These are phyloP conservation scores for Hyparrhenia diplandra DNA, from an alignment of 176 grass and related monocot species.

Conservation along the genomic window DNA sequence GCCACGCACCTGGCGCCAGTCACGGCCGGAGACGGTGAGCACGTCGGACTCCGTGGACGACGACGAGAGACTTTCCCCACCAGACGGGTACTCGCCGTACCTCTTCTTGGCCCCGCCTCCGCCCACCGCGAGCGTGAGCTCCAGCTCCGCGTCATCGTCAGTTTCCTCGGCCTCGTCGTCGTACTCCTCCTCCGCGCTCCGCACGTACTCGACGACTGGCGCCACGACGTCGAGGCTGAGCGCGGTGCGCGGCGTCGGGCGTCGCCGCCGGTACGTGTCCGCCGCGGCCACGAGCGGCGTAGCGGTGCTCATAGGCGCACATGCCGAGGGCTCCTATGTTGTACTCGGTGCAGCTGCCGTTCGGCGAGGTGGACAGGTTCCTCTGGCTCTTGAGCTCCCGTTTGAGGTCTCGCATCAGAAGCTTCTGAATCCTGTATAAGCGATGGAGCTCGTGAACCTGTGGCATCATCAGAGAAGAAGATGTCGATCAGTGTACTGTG, in stretches of 20 bases:
- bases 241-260: conserved; percentile 23
- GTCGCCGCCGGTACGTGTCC: neutral
- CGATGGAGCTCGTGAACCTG: conserved; percentile 84
- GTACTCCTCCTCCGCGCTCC: conserved; percentile 29
- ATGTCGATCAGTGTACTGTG: neutral
- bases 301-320: conserved; percentile 33
- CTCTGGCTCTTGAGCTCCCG: conserved; percentile 47
- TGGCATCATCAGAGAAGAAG: neutral
- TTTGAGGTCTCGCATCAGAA: conserved; percentile 74
- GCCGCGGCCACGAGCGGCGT: conserved; percentile 21
- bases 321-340: neutral
- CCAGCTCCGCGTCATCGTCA: conserved; percentile 52
- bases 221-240: conserved; percentile 42
- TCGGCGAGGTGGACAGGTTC: conserved; percentile 19
- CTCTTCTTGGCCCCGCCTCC: conserved; percentile 40
- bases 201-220: conserved; percentile 50
- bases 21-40: conserved; percentile 8
- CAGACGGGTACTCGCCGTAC: conserved; percentile 38
- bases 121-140: conserved; percentile 65
- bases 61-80: conserved; percentile 55
- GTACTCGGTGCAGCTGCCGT: conserved; percentile 23
- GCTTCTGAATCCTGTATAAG: conserved; percentile 69
- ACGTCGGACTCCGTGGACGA: conserved; percentile 66
- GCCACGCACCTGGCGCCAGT: conserved; percentile 34
- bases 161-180: conserved; percentile 18